Percentiles rank a stretch among this genome's conserved stretches.
Conservation (phyloP, 1,284 basidiomycete species). For the Limonomyces culmigenus region DNA sequence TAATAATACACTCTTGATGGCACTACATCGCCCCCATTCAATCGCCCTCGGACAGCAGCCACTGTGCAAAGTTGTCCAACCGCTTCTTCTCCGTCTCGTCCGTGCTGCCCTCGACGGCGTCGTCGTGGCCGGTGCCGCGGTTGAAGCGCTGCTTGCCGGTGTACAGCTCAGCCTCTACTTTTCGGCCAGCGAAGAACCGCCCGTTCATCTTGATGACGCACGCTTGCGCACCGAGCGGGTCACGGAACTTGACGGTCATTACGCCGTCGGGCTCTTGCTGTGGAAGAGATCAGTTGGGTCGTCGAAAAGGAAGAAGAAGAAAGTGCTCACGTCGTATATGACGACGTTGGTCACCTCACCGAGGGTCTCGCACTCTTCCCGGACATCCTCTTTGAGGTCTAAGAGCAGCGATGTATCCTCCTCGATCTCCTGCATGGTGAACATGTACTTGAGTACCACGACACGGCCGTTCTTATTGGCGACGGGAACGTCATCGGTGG, state of each 20-base stretch:
- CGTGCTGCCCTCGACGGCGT: slow-evolving; percentile 33
- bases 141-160: slow-evolving; percentile 70
- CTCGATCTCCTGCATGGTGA: slow-evolving; percentile 74
- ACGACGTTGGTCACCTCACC: slow-evolving; percentile 96
- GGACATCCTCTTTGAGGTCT: slow-evolving; percentile 91
- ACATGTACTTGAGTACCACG: slow-evolving; percentile 93
- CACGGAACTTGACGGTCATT: slow-evolving; percentile 93
- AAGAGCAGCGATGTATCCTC: slow-evolving; percentile 78
- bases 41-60: slow-evolving; percentile 68
- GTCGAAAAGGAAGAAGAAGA: slow-evolving; percentile 1
- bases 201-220: slow-evolving; percentile 94
- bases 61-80: slow-evolving; percentile 75
- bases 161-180: slow-evolving; percentile 70
- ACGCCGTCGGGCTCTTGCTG: slow-evolving; percentile 89
- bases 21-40: slow-evolving; percentile 13
- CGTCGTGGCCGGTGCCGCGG: slow-evolving; percentile 48
- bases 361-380: slow-evolving; percentile 81
- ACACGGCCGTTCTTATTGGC: slow-evolving; percentile 53
- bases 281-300: slow-evolving; percentile 3
- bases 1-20: not conserved
- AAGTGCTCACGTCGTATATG: slow-evolving; percentile 75
- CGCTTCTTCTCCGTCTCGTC: slow-evolving; percentile 70
- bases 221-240: slow-evolving; percentile 73
- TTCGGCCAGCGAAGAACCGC: slow-evolving; percentile 78
- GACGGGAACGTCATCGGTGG: slow-evolving; percentile 27